phyloP scores from a whole-genome alignment of 2,329 filamentous ascomycete genomes.

The Pseudocercospora musae region DNA sequence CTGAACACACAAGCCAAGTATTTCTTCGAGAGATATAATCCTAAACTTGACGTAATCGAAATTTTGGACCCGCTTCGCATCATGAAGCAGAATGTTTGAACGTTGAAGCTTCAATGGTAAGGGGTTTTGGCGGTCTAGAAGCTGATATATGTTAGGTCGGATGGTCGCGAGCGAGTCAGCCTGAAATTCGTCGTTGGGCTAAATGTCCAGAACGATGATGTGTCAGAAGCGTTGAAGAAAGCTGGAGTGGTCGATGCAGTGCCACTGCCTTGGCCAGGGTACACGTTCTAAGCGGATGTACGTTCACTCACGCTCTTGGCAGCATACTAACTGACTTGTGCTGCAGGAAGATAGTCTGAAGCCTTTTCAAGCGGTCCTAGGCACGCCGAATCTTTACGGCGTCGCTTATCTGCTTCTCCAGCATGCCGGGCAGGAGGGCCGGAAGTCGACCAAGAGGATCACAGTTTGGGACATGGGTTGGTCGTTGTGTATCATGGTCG shows the following conservation, averaged over 20 bases:
- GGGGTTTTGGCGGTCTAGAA: too few species aligned
- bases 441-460: conserved; percentile 1
- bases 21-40: conserved; percentile 10
- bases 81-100: not conserved
- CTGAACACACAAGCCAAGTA: conserved; percentile 10
- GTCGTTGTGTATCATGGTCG: conserved; percentile 3
- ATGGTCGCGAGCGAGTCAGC: too few species aligned
- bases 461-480: not conserved
- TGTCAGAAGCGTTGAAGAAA: conserved; percentile 14
- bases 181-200: conserved; percentile 8
- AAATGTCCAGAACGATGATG: conserved; percentile 15
- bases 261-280: conserved; percentile 15
- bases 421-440: not conserved
- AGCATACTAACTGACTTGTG: not conserved
- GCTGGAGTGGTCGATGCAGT: conserved; percentile 4
- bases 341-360: not conserved
- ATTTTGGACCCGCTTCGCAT: conserved; percentile 10
- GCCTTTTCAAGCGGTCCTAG: conserved; percentile 4
- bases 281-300: conserved; percentile 10
- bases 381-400: conserved; percentile 1
- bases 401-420: conserved; percentile 3
- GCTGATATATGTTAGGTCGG: not conserved
- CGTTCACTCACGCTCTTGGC: not conserved
- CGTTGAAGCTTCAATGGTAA: conserved; percentile 2
- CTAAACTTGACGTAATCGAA: conserved; percentile 5